Percentiles rank a stretch among this genome's conserved stretches.
phyloP scores from a whole-genome alignment of 1,139 yeast species.

The Arxiozyma slooffiae region DNA sequence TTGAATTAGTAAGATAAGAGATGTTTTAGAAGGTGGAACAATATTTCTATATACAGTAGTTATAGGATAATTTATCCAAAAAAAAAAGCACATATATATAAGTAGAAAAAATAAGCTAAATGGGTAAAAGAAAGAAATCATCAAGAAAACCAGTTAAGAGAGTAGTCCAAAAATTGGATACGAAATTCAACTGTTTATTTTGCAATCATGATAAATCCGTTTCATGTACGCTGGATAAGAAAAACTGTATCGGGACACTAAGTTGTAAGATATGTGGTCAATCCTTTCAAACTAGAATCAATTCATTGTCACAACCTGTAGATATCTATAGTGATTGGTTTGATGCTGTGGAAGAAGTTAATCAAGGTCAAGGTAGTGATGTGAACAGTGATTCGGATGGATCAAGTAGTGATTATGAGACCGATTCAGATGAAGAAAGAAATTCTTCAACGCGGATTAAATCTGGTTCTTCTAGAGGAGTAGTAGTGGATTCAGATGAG shows the following conservation, averaged over 20 bases:
- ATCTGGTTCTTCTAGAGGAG: conserved; percentile 4
- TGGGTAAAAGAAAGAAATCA: conserved; percentile 90
- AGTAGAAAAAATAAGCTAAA: conserved; percentile 5
- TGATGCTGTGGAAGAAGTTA: conserved; percentile 96
- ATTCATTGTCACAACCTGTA: conserved; percentile 56
- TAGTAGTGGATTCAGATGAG: conserved; percentile 9
- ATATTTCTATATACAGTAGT: too few species aligned
- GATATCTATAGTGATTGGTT: conserved; percentile 97
- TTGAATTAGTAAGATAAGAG: too few species aligned
- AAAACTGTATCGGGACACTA: conserved; percentile 72
- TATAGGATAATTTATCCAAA: not conserved
- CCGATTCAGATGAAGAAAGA: conserved; percentile 17
- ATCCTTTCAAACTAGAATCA: conserved; percentile 80
- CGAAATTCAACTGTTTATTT: conserved; percentile 82
- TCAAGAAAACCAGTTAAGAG: conserved; percentile 74
- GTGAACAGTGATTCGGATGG: conserved; percentile 26
- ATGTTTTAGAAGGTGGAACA: not conserved
- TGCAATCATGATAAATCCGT: conserved; percentile 95
- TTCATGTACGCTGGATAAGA: conserved; percentile 79
- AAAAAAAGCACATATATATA: not conserved
- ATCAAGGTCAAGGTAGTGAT: conserved; percentile 45
- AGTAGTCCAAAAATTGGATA: conserved; percentile 70
- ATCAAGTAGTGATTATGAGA: conserved; percentile 22
- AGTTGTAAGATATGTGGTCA: conserved; percentile 94
- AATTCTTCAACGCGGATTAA: not conserved